Percentiles rank a stretch among this genome's conserved stretches.
These are phyloP conservation scores for Colletotrichum sp. DNA, from an alignment of 2,329 filamentous ascomycete species.

Conservation along the genomic window DNA sequence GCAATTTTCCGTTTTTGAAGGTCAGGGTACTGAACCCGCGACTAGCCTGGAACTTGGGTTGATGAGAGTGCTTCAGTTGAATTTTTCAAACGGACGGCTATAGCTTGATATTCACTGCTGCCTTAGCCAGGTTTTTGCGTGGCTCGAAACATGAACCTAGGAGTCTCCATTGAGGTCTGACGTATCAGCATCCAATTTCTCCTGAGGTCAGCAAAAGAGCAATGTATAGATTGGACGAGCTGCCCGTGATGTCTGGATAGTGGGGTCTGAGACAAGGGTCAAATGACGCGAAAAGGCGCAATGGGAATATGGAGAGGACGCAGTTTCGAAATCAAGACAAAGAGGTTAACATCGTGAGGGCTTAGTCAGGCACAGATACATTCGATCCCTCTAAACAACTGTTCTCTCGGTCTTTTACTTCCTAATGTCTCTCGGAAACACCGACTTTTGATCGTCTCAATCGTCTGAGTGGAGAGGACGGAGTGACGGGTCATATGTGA, in stretches of 20 bases:
- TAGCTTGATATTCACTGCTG: background rate
- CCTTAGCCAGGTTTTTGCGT: background rate
- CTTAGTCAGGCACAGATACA: background rate
- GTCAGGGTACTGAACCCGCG: background rate
- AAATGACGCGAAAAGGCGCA: background rate
- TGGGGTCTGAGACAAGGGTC: background rate
- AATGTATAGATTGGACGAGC: background rate
- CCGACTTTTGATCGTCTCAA: background rate
- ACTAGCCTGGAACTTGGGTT: background rate
- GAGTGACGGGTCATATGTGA: background rate
- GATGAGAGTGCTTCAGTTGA: background rate
- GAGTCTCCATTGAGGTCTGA: background rate
- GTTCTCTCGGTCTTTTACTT: background rate
- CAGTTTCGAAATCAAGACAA: background rate
- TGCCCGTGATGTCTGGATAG: background rate
- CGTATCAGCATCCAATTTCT: background rate
- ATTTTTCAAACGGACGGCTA: background rate
- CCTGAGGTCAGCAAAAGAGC: background rate
- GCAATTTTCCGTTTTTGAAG: background rate
- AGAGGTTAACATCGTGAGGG: background rate
- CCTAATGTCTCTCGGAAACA: background rate
- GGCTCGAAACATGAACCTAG: accelerated
- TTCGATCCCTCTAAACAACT: background rate
- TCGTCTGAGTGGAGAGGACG: background rate
- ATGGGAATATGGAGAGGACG: background rate